Conservation (phyloP, 352 stramenopile genomes). For the Chrysophaeum taylorii region DNA sequence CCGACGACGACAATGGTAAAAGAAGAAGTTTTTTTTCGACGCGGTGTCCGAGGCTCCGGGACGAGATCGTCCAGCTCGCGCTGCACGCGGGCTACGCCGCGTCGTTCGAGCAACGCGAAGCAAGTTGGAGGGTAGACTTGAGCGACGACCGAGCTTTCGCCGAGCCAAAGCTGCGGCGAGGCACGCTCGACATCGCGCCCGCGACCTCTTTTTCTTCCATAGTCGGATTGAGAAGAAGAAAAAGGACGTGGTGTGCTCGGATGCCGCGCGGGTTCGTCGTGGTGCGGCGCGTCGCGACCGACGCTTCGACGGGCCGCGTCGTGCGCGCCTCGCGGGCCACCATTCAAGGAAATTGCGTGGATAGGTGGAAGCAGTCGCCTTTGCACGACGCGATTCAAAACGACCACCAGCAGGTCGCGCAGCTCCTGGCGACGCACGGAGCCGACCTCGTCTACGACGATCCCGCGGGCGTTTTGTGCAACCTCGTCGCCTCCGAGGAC, state of each 20-base stretch:
- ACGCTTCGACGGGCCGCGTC: background rate
- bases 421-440: background rate
- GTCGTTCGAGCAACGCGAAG: background rate
- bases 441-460: background rate
- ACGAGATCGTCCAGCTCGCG: background rate
- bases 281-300: background rate
- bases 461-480: slow-evolving; percentile 5
- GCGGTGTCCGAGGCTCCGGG: no score
- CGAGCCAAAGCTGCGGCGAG: no score
- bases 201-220: no score
- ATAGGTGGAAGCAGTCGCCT: slow-evolving; percentile 28
- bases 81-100: background rate
- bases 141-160: no score
- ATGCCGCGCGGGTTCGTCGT: background rate
- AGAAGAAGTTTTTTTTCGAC: no score
- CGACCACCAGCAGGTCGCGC: slow-evolving; percentile 15
- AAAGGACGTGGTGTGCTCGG: background rate
- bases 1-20: no score
- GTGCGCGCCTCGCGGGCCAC: background rate
- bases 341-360: slow-evolving; percentile 6
- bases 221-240: no score
- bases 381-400: slow-evolving; percentile 22
- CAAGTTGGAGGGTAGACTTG: no score
- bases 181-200: no score
- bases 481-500: slow-evolving; percentile 4